Conservation (phyloP, 208 protist genomes). For the Trypanosoma platydactyli region DNA sequence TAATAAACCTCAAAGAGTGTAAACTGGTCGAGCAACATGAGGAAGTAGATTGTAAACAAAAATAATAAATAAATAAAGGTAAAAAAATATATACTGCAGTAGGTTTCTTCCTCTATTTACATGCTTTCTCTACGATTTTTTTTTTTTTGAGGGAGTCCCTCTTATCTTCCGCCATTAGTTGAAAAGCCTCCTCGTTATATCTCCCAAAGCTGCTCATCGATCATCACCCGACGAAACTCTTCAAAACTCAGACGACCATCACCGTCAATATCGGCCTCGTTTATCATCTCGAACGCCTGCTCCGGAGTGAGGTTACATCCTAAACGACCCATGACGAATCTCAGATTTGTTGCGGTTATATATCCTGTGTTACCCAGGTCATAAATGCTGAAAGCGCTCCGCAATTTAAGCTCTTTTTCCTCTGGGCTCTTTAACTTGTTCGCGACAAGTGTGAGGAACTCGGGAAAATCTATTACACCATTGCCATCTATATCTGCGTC, state of each 20-base stretch:
- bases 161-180: neutral
- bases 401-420: slow-evolving; percentile 92
- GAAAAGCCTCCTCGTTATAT: slow-evolving; percentile 7
- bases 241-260: slow-evolving; percentile 89
- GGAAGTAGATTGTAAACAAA: neutral
- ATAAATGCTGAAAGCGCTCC: slow-evolving; percentile 93
- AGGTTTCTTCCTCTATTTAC: slow-evolving; percentile 15
- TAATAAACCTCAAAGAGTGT: neutral
- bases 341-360: slow-evolving; percentile 91
- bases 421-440: slow-evolving; percentile 86
- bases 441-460: slow-evolving; percentile 93
- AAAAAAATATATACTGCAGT: slow-evolving; percentile 12
- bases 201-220: slow-evolving; percentile 31
- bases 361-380: slow-evolving; percentile 94
- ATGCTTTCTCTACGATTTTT: neutral
- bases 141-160: neutral
- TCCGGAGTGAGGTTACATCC: slow-evolving; percentile 90
- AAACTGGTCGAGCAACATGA: neutral
- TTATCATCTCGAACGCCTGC: slow-evolving; percentile 93
- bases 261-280: slow-evolving; percentile 85
- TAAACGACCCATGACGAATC: slow-evolving; percentile 91
- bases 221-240: slow-evolving; percentile 89
- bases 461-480: slow-evolving; percentile 98
- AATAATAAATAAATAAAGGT: slow-evolving; percentile 3
- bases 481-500: slow-evolving; percentile 97